Percentiles rank a stretch among this genome's conserved stretches.
Evolutionary conservation across 148 eudicot genomes (phyloP).

Genomic region (Amaranthus palmeri): DNA sequence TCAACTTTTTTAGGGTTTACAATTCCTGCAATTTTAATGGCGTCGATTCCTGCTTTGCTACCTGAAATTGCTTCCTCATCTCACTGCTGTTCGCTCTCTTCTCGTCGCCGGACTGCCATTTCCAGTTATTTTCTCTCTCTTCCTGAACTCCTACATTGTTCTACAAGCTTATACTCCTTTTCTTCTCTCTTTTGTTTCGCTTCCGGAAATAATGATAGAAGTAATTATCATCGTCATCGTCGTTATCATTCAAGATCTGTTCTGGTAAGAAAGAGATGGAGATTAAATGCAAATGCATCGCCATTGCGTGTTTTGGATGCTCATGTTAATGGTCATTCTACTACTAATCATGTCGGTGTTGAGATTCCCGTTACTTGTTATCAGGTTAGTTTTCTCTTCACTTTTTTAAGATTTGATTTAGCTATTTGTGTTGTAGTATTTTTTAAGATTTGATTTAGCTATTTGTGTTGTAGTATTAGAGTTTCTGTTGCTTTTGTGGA

Average conservation of each 20-base stretch:
- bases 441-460: not conserved
- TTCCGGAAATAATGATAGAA: not conserved
- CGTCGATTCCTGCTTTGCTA: not conserved
- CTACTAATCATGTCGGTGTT: slow-evolving; percentile 30
- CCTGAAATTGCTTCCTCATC: slow-evolving; percentile 25
- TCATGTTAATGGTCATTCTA: slow-evolving; percentile 33
- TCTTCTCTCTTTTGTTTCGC: not conserved
- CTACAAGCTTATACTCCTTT: not conserved
- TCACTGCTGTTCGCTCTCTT: slow-evolving; percentile 13
- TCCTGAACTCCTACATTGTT: not conserved
- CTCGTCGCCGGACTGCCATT: not conserved
- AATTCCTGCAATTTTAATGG: slow-evolving; percentile 16
- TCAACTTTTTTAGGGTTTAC: slow-evolving; percentile 12
- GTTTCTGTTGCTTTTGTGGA: not conserved
- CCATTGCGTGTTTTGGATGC: slow-evolving; percentile 31
- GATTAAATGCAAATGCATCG: slow-evolving; percentile 23
- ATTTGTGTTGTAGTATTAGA: not conserved
- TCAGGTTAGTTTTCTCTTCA: slow-evolving; percentile 43
- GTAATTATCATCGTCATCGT: not conserved
- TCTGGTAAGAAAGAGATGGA: not conserved
- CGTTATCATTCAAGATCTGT: not conserved
- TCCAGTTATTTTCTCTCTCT: slow-evolving; percentile 6
- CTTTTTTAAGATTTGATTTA: not conserved
- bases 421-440: not conserved
- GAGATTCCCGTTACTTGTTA: slow-evolving; percentile 85